Evolutionary conservation across 1,284 basidiomycete genomes (phyloP).

Genomic region (Lentinus polychrous): DNA sequence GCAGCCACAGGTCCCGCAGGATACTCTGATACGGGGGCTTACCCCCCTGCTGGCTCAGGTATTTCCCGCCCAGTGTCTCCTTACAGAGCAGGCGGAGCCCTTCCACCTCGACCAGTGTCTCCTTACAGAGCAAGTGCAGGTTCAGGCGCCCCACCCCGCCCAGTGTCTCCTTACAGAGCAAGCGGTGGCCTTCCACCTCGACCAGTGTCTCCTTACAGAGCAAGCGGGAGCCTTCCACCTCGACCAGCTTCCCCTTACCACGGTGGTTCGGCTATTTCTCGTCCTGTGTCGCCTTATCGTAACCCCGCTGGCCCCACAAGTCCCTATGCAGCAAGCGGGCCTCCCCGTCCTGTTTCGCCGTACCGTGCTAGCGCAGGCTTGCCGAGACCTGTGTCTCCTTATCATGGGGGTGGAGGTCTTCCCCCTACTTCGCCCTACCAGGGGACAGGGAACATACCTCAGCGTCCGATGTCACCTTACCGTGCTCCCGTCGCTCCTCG

Average conservation of each 20-base stretch:
- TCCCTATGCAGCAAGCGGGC: neutral
- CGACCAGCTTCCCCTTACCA: conserved; percentile 26
- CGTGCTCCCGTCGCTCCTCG: conserved; percentile 8
- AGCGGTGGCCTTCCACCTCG: no score
- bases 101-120: conserved; percentile 23
- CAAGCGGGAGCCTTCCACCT: no score
- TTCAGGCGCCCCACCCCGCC: neutral
- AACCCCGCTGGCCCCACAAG: conserved; percentile 2
- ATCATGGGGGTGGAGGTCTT: conserved; percentile 1
- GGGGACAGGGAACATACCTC: conserved; percentile 13
- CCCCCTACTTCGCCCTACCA: conserved; percentile 15
- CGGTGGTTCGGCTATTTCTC: conserved; percentile 13
- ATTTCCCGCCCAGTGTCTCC: conserved; percentile 12
- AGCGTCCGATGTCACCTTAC: conserved; percentile 22
- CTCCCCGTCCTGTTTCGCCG: conserved; percentile 10
- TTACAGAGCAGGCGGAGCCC: conserved; percentile 10
- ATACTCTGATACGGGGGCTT: neutral
- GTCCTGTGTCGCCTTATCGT: conserved; percentile 14
- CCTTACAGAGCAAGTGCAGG: conserved; percentile 12
- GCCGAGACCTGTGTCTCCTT: conserved; percentile 14
- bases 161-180: conserved; percentile 16
- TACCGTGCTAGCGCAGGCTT: neutral
- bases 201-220: no score
- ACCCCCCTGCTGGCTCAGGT: neutral
- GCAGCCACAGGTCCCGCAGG: neutral